Evolutionary conservation across 2,329 filamentous ascomycete genomes (phyloP).

Genomic region (Triangularia verruculosa): DNA sequence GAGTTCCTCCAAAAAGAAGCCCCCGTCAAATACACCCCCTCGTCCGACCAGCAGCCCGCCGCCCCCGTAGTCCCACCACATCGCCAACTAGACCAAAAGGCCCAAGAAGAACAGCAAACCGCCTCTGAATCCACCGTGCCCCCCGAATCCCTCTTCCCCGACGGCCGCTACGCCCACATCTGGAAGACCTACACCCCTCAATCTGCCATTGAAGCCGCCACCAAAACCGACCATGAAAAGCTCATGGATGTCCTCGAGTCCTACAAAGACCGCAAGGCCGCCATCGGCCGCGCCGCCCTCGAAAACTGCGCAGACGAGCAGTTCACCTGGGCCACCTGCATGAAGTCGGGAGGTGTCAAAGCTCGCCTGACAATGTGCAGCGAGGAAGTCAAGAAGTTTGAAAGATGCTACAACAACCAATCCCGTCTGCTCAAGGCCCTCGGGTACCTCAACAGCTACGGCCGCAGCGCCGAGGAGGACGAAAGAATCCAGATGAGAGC

Average conservation of each 20-base stretch:
- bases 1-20: conserved; percentile 84
- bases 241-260: conserved; percentile 75
- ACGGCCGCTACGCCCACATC: conserved; percentile 72
- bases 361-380: conserved; percentile 78
- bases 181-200: conserved; percentile 90
- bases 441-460: conserved; percentile 72
- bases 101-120: conserved; percentile 8
- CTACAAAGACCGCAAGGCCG: conserved; percentile 76
- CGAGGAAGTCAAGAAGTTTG: conserved; percentile 71
- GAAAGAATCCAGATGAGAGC: conserved; percentile 95
- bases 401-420: conserved; percentile 87
- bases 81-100: conserved; percentile 22
- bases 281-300: conserved; percentile 76
- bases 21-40: conserved; percentile 61
- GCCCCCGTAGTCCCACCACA: background rate
- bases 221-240: conserved; percentile 75
- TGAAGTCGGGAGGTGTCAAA: conserved; percentile 65
- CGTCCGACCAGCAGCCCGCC: conserved; percentile 23
- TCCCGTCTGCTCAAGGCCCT: conserved; percentile 86
- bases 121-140: conserved; percentile 38
- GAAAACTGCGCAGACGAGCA: conserved; percentile 94
- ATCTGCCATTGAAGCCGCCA: conserved; percentile 63
- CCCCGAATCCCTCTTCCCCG: conserved; percentile 52
- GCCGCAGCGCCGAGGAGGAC: conserved; percentile 65
- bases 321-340: conserved; percentile 78